Base-by-base conservation (phyloP, 257 asterid species). In the Fraxinus americana region DNA sequence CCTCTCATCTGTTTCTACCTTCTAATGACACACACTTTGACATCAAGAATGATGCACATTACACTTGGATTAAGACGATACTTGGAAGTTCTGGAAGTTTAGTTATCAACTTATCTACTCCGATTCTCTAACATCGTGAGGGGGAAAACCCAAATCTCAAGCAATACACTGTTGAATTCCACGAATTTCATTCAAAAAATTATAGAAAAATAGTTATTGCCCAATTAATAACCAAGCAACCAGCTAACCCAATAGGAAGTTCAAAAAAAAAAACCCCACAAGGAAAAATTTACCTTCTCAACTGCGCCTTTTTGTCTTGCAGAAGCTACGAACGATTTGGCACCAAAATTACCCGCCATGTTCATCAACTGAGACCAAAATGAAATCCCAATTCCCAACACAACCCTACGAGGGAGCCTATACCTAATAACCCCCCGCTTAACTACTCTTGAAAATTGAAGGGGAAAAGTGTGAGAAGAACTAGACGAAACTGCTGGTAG, bases 321-420 rank as follows among this genome's bases (percentile, higher is more conserved):
- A 77, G 90, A 91, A 79, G 99, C 97, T 71, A 88, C 48, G 89
- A 93, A 93, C 16, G 96, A 82, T 79, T 87, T 91, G 82, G 84
- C 82, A 75, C 86, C 87, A 61, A 84, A 45, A 81, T 41, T 75
- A 43, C 75, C 85, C 72, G 89, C 75, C 96, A 92, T 88, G 77
- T 39, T 83, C 79, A 82, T 75, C 75, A 91, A 79, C 79, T 92
- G 97, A 35, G 93, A 84, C 83, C 87, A 78, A 83, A 92, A 83
- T 65, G 99, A 89, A 45, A 86, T 78, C 68, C 97, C 97, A 69
- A 85, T 17, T 71, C 92, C 95, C 21, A 92, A 45, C 43, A 86
- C 85, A 39, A 82, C 85, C 77, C 99, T 83, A 36, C 99, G 95
- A 72, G 87, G 80, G 45, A 87, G 75, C 74, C 84, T 83, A 78